phyloP scores from a whole-genome alignment of 1,139 yeast species.

The Meyerozyma carpophila region DNA sequence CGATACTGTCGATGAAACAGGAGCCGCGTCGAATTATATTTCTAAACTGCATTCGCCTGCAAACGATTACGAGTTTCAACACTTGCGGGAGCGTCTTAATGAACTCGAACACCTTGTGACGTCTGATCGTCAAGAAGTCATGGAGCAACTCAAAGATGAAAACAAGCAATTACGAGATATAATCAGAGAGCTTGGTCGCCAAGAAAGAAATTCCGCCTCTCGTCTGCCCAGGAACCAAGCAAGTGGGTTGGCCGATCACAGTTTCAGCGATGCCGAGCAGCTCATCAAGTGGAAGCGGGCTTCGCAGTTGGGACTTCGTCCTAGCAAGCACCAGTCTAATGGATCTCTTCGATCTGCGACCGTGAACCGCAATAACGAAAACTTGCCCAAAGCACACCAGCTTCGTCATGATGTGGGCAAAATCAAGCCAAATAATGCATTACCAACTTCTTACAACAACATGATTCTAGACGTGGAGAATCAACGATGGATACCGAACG shows the following conservation, averaged over 20 bases:
- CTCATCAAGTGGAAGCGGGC: conserved; percentile 35
- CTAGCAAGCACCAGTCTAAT: conserved; percentile 3
- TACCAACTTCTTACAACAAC: conserved; percentile 34
- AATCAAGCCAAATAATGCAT: conserved; percentile 28
- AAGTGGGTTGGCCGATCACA: background rate
- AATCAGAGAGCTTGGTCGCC: conserved; percentile 5
- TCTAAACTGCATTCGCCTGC: background rate
- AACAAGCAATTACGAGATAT: conserved; percentile 12
- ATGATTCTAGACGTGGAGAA: conserved; percentile 36
- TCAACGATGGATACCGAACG: conserved; percentile 31
- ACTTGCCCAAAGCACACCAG: background rate
- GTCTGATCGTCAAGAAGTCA: conserved; percentile 3
- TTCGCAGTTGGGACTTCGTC: conserved; percentile 29
- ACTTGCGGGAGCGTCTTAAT: conserved; percentile 10
- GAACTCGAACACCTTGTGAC: conserved; percentile 15
- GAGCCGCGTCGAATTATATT: background rate
- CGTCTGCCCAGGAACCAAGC: too few species aligned
- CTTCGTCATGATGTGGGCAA: conserved; percentile 16
- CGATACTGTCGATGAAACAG: background rate
- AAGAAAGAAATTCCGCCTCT: background rate
- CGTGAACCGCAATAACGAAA: background rate
- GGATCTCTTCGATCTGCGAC: background rate
- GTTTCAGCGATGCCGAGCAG: conserved; percentile 16
- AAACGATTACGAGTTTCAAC: background rate
- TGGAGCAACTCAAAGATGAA: conserved; percentile 11